Conservation (phyloP, 305 asterid species). For the Fraxinus xanthoxyloides region DNA sequence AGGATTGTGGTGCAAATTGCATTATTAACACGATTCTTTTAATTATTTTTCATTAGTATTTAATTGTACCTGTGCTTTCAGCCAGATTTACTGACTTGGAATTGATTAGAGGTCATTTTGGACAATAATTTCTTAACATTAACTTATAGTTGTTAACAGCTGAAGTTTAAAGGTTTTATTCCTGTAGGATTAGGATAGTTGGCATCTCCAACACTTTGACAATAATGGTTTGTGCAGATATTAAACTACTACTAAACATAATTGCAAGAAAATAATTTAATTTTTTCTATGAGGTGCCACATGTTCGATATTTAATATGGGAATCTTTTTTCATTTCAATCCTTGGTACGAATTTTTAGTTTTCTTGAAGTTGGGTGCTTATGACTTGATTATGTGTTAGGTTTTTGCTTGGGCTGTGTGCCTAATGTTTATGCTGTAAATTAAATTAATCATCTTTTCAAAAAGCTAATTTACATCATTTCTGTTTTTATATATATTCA, state of each 20-base stretch:
- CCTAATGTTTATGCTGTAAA: not conserved
- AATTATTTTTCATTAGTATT: not conserved
- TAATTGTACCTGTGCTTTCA: not conserved
- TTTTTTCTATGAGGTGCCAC: not conserved
- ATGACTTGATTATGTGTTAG: not conserved
- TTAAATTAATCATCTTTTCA: not conserved
- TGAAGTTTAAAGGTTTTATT: not conserved
- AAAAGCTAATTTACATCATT: not conserved
- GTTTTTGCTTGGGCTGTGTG: not conserved
- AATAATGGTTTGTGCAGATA: not conserved
- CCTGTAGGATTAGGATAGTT: not conserved
- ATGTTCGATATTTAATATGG: not conserved
- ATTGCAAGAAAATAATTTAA: not conserved
- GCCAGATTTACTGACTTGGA: not conserved
- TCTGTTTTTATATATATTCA: not conserved
- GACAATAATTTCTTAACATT: not conserved
- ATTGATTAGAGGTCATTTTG: not conserved
- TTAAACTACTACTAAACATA: not conserved
- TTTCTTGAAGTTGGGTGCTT: not conserved
- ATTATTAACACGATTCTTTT: not conserved
- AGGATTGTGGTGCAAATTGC: constrained; percentile 18
- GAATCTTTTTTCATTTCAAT: not conserved
- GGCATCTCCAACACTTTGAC: not conserved
- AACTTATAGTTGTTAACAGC: not conserved
- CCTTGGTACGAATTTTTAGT: not conserved